Evolutionary conservation across 1,139 yeast genomes (phyloP).

Genomic region (Schwanniomyces etchellsii): DNA sequence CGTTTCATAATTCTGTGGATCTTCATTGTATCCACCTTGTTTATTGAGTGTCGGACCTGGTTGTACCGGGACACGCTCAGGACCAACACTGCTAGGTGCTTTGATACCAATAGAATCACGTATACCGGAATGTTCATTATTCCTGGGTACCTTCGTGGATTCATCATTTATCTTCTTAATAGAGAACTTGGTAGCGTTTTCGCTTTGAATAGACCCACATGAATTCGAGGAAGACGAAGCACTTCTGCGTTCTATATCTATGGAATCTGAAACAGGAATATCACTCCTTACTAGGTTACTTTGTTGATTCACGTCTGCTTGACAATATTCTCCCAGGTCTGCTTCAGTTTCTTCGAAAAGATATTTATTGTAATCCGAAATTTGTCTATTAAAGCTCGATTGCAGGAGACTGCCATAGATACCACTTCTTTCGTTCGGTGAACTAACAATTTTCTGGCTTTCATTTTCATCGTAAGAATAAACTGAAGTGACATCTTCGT

Average conservation of each 20-base stretch:
- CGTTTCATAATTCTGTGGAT: no score
- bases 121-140: no score
- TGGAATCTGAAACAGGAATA: no score
- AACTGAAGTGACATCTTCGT: no score
- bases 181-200: constrained; percentile 9
- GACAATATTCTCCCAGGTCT: constrained; percentile 3
- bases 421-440: background rate
- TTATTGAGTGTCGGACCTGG: no score
- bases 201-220: constrained; percentile 35
- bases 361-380: constrained; percentile 30
- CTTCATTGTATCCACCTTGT: no score
- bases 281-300: background rate
- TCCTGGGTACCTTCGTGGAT: constrained; percentile 1
- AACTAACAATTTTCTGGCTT: background rate
- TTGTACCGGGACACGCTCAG: no score
- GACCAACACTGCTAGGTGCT: no score
- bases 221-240: constrained; percentile 27
- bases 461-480: no score
- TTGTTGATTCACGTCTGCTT: background rate
- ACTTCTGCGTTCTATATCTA: no score
- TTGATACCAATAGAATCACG: no score
- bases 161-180: constrained; percentile 2
- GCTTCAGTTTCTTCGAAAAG: constrained; percentile 22
- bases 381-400: background rate
- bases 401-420: background rate